These are phyloP conservation scores for Agarophyton chilense DNA, from an alignment of 23 red algal genomes.

Conservation along the genomic window DNA sequence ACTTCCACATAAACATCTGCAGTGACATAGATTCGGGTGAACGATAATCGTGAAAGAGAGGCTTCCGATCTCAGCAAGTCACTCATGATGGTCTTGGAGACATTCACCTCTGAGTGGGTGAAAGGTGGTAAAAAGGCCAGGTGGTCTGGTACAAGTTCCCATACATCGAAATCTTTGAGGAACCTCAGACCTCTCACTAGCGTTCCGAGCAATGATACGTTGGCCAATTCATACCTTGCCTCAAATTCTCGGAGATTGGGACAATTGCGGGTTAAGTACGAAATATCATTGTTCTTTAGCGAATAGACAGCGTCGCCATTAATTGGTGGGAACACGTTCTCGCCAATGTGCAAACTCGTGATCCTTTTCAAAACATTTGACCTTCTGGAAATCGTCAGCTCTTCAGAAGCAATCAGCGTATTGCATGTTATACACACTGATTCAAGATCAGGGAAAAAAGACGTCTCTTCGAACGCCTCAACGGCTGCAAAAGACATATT, in stretches of 20 bases:
- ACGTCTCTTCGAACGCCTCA: neutral
- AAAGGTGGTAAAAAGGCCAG: neutral
- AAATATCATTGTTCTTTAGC: neutral
- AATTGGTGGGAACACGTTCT: conserved; percentile 3
- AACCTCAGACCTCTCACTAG: neutral
- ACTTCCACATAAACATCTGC: neutral
- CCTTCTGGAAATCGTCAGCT: neutral
- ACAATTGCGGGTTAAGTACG: neutral
- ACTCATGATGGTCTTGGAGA: neutral
- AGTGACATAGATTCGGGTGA: conserved; percentile 6
- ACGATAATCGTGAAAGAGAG: neutral
- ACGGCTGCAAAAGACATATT: conserved; percentile 9
- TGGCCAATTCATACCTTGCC: neutral
- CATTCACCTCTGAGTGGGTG: neutral
- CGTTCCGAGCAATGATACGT: neutral
- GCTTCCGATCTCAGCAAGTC: neutral
- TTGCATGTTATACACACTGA: conserved; percentile 7
- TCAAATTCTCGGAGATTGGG: neutral
- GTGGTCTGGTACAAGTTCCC: conserved; percentile 10
- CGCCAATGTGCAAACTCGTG: neutral
- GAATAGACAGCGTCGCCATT: neutral
- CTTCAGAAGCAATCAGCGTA: neutral
- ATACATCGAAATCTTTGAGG: conserved; percentile 15
- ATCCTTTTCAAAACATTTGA: neutral
- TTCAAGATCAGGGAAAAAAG: conserved; percentile 10